A percentile compares a stretch with the other conserved stretches of the same genome.
Conservation (phyloP, 179 eudicot genomes). For the Vitellaria paradoxa region DNA sequence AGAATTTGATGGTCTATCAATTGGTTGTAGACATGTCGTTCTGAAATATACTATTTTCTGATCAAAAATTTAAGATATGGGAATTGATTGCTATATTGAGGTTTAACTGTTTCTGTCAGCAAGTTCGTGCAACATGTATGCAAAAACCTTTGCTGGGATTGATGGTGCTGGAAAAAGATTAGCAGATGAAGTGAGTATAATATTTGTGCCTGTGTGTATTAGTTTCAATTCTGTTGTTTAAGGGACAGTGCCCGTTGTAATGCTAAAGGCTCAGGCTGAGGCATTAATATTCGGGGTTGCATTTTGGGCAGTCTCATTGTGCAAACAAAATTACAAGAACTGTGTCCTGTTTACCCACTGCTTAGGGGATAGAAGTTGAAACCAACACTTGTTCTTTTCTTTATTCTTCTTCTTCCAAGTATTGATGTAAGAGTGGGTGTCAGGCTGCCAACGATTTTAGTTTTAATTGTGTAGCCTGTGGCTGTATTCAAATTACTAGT, state of each 20-base stretch:
- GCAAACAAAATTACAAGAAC: too few relatives aligned
- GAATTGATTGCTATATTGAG: background rate
- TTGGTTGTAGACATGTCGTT: background rate
- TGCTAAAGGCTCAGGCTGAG: background rate
- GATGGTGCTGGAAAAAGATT: conserved; percentile 94
- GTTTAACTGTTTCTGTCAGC: conserved; percentile 43
- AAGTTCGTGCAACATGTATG: conserved; percentile 82
- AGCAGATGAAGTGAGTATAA: conserved; percentile 83
- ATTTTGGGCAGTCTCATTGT: background rate
- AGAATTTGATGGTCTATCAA: background rate
- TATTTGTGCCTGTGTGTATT: too few relatives aligned
- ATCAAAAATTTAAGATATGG: background rate
- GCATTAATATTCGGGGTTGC: background rate
- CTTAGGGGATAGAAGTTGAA: background rate
- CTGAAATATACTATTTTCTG: background rate
- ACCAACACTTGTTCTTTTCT: background rate
- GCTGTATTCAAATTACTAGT: background rate
- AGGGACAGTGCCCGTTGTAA: background rate
- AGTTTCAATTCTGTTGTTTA: conserved; percentile 8
- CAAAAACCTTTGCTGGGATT: conserved; percentile 86
- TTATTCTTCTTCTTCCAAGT: background rate
- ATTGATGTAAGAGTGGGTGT: background rate
- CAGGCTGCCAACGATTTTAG: background rate
- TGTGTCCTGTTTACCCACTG: background rate
- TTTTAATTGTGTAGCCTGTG: background rate